Conservation (phyloP, 345 rosid genomes). For the Populus pruinosa region DNA sequence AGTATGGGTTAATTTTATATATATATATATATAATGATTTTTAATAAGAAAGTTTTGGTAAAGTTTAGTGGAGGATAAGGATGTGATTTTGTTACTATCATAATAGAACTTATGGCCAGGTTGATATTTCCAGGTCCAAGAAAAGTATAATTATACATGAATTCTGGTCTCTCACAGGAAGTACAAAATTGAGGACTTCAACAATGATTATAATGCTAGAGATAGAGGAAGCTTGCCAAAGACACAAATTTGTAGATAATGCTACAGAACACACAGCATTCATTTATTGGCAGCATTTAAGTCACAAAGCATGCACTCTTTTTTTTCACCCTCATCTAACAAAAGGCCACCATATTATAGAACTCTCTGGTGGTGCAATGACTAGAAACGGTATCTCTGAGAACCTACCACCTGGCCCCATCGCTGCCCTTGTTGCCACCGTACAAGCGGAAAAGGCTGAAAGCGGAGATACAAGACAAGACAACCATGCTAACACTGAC, state of each 20-base stretch:
- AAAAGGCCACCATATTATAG: constrained; percentile 1
- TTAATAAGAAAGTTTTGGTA: too few species aligned
- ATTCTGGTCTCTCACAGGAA: too few species aligned
- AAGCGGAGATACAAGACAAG: constrained; percentile 68
- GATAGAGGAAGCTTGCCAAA: neutral
- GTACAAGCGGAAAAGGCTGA: constrained; percentile 77
- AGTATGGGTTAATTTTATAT: too few species aligned
- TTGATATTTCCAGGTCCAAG: too few species aligned
- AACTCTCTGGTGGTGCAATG: neutral
- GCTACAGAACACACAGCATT: neutral
- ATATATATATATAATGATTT: too few species aligned
- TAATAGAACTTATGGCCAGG: too few species aligned
- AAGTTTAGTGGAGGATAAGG: too few species aligned
- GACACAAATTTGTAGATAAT: neutral
- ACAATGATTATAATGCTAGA: neutral
- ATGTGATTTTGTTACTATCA: too few species aligned
- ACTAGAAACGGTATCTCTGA: neutral
- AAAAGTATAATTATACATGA: too few species aligned
- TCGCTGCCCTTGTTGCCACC: constrained; percentile 38
- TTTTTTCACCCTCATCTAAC: neutral
- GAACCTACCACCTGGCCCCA: constrained; percentile 31
- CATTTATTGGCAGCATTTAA: neutral
- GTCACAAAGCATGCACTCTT: neutral
- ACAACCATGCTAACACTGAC: constrained; percentile 53
- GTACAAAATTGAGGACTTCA: too few species aligned